Percentiles rank a stretch among this genome's conserved stretches.
Evolutionary conservation across 495 filamentous ascomycete species (phyloP).

Genomic region (Penicillium goetzii): DNA sequence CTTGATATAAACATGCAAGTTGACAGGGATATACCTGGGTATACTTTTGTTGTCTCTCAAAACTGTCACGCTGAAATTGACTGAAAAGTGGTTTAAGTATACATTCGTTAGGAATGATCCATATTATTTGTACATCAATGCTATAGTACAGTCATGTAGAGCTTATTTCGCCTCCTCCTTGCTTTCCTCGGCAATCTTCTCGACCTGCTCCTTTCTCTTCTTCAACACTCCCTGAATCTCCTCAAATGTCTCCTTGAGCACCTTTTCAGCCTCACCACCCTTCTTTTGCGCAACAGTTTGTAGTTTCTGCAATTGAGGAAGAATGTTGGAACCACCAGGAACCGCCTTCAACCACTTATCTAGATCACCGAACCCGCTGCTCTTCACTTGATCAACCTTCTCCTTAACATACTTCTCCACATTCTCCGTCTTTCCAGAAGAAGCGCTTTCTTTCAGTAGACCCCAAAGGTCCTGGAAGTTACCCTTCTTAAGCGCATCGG

Average conservation of each 20-base stretch:
- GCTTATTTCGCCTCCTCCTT: constrained; percentile 23
- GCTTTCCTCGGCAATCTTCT: constrained; percentile 45
- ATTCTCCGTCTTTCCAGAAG: constrained; percentile 56
- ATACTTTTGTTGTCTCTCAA: neutral
- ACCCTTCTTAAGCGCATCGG: constrained; percentile 59
- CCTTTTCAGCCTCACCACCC: constrained; percentile 61
- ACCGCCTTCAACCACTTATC: constrained; percentile 57
- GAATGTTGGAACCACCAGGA: constrained; percentile 56
- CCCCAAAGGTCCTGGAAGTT: constrained; percentile 58
- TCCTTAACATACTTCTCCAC: constrained; percentile 62
- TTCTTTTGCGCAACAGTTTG: constrained; percentile 58
- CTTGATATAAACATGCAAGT: neutral
- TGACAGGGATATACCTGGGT: neutral
- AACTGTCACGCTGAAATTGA: neutral
- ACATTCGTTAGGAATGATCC: neutral
- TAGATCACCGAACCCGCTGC: constrained; percentile 40
- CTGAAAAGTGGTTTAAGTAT: neutral
- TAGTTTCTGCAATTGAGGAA: constrained; percentile 58
- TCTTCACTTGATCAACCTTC: constrained; percentile 56
- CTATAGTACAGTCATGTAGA: neutral
- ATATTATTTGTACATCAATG: constrained; percentile 1
- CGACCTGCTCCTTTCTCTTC: constrained; percentile 46
- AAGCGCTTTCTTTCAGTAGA: constrained; percentile 56
- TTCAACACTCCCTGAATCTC: constrained; percentile 52
- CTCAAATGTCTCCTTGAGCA: constrained; percentile 61